Conservation (phyloP, 257 asterid genomes). For the Capsicum baccatum region DNA sequence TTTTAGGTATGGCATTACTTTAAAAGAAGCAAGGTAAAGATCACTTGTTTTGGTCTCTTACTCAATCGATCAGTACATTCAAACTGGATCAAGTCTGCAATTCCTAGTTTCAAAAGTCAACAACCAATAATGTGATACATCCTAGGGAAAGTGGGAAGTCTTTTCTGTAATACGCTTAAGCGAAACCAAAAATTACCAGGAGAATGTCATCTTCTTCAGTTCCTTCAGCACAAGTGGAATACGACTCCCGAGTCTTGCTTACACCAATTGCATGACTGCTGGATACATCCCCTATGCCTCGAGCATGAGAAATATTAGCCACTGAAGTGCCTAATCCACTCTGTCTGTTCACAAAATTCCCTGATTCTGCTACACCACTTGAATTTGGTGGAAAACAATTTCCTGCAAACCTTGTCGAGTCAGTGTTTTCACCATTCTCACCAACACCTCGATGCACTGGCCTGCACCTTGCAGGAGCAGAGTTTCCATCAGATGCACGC, state of each 20-base stretch:
- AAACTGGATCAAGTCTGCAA: neutral
- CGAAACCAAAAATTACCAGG: constrained; percentile 61
- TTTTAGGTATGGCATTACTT: neutral
- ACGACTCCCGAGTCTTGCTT: constrained; percentile 40
- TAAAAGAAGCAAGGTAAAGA: constrained; percentile 15
- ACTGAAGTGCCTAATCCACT: constrained; percentile 37
- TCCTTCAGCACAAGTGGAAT: constrained; percentile 40
- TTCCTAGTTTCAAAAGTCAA: constrained; percentile 17
- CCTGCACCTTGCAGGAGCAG: constrained; percentile 39
- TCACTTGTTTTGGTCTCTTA: neutral
- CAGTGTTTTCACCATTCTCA: constrained; percentile 41
- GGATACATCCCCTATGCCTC: constrained; percentile 40
- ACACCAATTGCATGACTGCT: constrained; percentile 40
- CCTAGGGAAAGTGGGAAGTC: constrained; percentile 5
- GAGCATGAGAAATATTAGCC: constrained; percentile 41
- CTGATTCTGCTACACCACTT: constrained; percentile 49
- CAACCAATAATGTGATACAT: constrained; percentile 16
- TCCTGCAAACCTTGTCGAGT: constrained; percentile 38
- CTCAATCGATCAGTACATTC: neutral
- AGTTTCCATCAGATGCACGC: constrained; percentile 44
- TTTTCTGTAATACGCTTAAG: constrained; percentile 25
- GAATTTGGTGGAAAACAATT: constrained; percentile 42
- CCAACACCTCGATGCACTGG: constrained; percentile 44
- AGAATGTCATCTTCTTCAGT: constrained; percentile 77
- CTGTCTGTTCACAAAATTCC: constrained; percentile 44